Evolutionary conservation across 2,329 filamentous ascomycete species (phyloP).

Genomic region (Fusarium temperatum): DNA sequence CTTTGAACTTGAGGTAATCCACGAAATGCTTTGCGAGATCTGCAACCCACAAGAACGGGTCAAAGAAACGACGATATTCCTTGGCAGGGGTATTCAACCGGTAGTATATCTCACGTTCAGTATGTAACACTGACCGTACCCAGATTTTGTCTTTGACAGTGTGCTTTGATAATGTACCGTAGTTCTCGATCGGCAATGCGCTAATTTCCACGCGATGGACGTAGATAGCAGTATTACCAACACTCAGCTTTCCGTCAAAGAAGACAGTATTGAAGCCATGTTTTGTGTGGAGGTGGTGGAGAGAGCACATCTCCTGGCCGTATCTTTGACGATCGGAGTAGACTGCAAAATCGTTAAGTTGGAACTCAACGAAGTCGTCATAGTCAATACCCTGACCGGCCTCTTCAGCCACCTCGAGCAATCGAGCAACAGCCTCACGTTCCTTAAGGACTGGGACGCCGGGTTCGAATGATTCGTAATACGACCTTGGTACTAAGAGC

Average conservation of each 20-base stretch:
- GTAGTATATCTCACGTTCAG: constrained; percentile 66
- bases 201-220: constrained; percentile 66
- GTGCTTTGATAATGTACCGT: constrained; percentile 57
- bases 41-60: constrained; percentile 75
- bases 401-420: constrained; percentile 13
- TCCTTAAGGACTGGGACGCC: constrained; percentile 39
- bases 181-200: constrained; percentile 72
- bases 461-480: constrained; percentile 46
- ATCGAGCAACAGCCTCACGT: constrained; percentile 16
- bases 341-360: constrained; percentile 66
- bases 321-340: constrained; percentile 56
- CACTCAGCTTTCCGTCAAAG: constrained; percentile 69
- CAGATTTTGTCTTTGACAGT: constrained; percentile 67
- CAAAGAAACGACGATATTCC: constrained; percentile 70
- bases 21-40: constrained; percentile 76
- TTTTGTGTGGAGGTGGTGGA: constrained; percentile 61
- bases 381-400: constrained; percentile 23
- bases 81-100: constrained; percentile 62
- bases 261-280: constrained; percentile 52
- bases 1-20: constrained; percentile 65
- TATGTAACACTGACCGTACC: constrained; percentile 65
- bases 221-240: constrained; percentile 55
- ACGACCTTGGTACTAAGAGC: constrained; percentile 42
- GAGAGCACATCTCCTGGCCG: constrained; percentile 60
- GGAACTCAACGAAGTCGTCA: constrained; percentile 56